Conservation (phyloP, 495 filamentous ascomycete genomes). For the Talaromyces wortmannii region DNA sequence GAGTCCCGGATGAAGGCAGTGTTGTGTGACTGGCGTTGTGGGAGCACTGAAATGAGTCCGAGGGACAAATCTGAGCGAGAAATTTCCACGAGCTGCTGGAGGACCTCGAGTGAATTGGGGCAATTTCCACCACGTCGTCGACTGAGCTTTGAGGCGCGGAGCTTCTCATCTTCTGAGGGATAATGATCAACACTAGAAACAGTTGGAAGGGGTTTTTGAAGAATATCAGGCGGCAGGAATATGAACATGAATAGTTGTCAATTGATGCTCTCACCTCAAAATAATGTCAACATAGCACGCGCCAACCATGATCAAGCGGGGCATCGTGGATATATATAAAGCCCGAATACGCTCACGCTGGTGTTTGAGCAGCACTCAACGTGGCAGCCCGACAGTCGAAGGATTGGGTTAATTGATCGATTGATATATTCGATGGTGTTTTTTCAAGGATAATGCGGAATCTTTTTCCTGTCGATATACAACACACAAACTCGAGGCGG, state of each 20-base stretch:
- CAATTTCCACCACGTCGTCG: constrained; percentile 67
- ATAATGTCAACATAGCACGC: constrained; percentile 66
- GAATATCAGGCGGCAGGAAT: constrained; percentile 1
- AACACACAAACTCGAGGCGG: too few species aligned
- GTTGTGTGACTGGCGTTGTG: constrained; percentile 27
- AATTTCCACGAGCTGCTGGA: constrained; percentile 48
- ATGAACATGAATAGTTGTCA: constrained; percentile 1
- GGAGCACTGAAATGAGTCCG: constrained; percentile 36
- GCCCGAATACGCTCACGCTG: neutral
- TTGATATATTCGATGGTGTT: too few species aligned
- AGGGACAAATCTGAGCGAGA: constrained; percentile 13
- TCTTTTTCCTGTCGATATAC: too few species aligned
- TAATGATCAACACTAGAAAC: constrained; percentile 52
- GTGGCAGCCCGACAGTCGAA: too few species aligned
- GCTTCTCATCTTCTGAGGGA: constrained; percentile 64
- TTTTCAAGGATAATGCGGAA: too few species aligned
- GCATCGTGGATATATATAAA: neutral
- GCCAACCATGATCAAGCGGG: constrained; percentile 52
- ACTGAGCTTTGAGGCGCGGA: constrained; percentile 51
- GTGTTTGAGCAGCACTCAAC: neutral
- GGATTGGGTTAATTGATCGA: too few species aligned
- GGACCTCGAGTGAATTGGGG: constrained; percentile 62
- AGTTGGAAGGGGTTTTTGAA: neutral
- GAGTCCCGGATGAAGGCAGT: constrained; percentile 29
- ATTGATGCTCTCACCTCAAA: constrained; percentile 42